Evolutionary conservation across 129 eudicot species (phyloP), one percentile per base, ranked within the genome.

Genomic region (Chrysanthemum seticuspe): DNA sequence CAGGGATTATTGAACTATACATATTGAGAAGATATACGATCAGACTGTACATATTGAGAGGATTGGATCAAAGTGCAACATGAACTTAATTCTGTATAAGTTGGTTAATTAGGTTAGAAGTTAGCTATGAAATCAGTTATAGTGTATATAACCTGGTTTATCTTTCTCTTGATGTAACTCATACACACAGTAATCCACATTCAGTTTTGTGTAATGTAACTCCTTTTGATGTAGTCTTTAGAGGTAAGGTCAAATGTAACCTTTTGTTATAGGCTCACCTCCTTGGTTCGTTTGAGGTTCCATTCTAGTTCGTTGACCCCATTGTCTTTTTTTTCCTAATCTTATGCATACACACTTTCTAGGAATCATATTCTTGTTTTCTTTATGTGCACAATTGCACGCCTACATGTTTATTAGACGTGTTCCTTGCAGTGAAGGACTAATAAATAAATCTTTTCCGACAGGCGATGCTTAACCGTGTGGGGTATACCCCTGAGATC

Each of bases 401-500:
- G 1, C 13, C 5, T 62, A 10, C 7, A 62, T 62, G 49, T 14
- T 31, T 13, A 25, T 25, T 6, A 10, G 29, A 65, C 12, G 2
- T 40, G 69, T 40, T 16, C 13, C 4, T 29, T 29, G 49, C 14
- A 7, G 21, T 76, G 16, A 66, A 61, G 49, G 2, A 5, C 40
- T 40, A 31, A 40, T 40, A 40, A 36, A 40, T 40, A 40, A 40
- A 6, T 11, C 2, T 56, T 73, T 61, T 51, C 23, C 18, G 62
- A 56, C 84, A 94, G 98, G 98, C 98, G 27, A 81, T 90, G 88
- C 93, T 94, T 56, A 94, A 78, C 74, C 91, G 98, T 18, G 92
- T 86, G 71, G 97, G 97, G 18, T 95, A 95, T 79, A 90, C 83
- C 74, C 97, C 99, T 0, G 99, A 95, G 74, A 88, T 95, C 31